A percentile compares a stretch with the other conserved stretches of the same genome.
Conservation (phyloP, 257 asterid genomes). For the Cynanchum wilfordii region DNA sequence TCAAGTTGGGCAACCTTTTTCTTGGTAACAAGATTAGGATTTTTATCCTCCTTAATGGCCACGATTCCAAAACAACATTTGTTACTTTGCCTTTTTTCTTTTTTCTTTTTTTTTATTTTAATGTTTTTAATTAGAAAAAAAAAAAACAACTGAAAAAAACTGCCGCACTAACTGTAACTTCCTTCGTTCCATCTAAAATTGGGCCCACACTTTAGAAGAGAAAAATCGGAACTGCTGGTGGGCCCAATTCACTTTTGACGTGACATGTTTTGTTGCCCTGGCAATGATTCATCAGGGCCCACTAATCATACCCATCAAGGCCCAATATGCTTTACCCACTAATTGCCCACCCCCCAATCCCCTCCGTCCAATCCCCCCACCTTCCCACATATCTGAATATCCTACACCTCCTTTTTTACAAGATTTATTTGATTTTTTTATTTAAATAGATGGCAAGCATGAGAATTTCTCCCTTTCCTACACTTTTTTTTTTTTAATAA, state of each 20-base stretch:
- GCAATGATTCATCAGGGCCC: constrained; percentile 55
- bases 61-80: constrained; percentile 8
- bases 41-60: constrained; percentile 10
- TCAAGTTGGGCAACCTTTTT: neutral
- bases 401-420: neutral
- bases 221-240: constrained; percentile 34
- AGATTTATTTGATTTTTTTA: neutral
- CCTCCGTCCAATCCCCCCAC: constrained; percentile 12
- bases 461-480: neutral
- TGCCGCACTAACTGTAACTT: constrained; percentile 19
- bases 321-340: constrained; percentile 59
- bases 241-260: constrained; percentile 31
- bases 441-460: neutral
- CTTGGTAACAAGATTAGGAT: neutral
- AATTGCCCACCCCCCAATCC: constrained; percentile 21
- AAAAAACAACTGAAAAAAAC: constrained; percentile 31
- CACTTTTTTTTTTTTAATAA: no score
- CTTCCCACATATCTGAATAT: constrained; percentile 17
- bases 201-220: constrained; percentile 28
- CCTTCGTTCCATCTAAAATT: neutral
- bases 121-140: neutral
- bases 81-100: constrained; percentile 4
- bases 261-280: constrained; percentile 23
- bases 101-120: neutral
- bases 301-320: constrained; percentile 33